phyloP scores from a whole-genome alignment of 345 rosid genomes.

The Excoecaria cochinchinensis region DNA sequence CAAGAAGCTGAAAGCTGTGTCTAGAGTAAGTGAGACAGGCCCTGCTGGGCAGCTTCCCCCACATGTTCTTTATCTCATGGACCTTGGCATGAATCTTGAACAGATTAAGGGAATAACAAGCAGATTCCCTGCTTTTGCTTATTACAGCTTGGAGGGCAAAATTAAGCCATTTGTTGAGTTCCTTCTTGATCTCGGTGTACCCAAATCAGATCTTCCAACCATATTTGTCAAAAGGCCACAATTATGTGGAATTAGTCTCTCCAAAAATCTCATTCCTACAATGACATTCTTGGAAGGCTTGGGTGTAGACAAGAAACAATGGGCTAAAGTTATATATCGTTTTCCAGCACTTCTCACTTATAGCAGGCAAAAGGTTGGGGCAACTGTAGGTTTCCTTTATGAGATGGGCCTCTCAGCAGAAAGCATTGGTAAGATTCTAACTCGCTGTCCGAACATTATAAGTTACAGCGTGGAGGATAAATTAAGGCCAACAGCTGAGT shows the following conservation, averaged over 20 bases:
- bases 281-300: constrained; percentile 68
- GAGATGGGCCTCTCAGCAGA: constrained; percentile 68
- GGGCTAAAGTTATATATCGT: constrained; percentile 86
- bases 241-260: constrained; percentile 76
- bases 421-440: constrained; percentile 66
- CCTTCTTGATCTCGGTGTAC: constrained; percentile 72
- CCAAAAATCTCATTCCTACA: constrained; percentile 73
- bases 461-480: constrained; percentile 83
- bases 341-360: constrained; percentile 77
- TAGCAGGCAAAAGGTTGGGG: constrained; percentile 68
- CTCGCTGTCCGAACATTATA: constrained; percentile 67
- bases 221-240: constrained; percentile 81
- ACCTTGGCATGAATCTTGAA: constrained; percentile 77
- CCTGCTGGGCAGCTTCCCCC: constrained; percentile 65
- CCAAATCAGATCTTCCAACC: constrained; percentile 58
- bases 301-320: constrained; percentile 73
- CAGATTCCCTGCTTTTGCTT: constrained; percentile 75
- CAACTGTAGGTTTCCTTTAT: constrained; percentile 59
- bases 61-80: constrained; percentile 67
- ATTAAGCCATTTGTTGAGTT: constrained; percentile 87
- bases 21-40: constrained; percentile 61
- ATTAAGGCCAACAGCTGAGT: constrained; percentile 70
- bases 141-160: constrained; percentile 79
- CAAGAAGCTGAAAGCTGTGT: constrained; percentile 57
- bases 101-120: constrained; percentile 71